phyloP scores from a whole-genome alignment of 1,284 basidiomycete genomes.

The Tetrapyrgos nigripes region DNA sequence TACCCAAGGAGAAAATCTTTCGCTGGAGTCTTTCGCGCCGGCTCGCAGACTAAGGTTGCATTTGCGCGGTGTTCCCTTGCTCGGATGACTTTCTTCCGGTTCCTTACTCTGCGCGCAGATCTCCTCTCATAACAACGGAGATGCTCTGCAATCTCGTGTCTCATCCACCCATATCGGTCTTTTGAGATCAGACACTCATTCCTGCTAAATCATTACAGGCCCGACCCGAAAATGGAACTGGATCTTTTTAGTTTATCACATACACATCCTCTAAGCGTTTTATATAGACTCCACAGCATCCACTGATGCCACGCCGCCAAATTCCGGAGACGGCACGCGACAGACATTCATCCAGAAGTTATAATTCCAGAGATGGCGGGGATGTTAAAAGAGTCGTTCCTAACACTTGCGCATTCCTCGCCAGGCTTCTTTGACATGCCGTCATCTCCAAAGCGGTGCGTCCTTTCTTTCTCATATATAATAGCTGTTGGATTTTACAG shows the following conservation, averaged over 20 bases:
- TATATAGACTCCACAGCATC: constrained; percentile 20
- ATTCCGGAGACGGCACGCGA: constrained; percentile 18
- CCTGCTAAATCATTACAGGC: neutral
- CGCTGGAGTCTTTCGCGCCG: neutral
- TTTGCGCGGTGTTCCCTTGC: neutral
- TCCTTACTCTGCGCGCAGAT: neutral
- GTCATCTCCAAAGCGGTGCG: constrained; percentile 5
- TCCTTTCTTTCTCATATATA: constrained; percentile 7
- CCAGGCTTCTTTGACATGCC: constrained; percentile 11
- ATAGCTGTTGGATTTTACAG: neutral
- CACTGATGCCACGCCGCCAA: constrained; percentile 17
- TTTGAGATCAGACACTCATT: neutral
- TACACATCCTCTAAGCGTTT: constrained; percentile 13
- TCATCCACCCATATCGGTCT: neutral
- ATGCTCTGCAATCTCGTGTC: neutral
- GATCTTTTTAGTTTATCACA: constrained; percentile 17
- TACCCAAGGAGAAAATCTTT: neutral
- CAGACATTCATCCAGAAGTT: neutral
- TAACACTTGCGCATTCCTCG: constrained; percentile 9
- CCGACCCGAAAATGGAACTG: constrained; percentile 6
- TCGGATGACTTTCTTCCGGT: neutral
- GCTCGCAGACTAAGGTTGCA: neutral
- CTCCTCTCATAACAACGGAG: neutral
- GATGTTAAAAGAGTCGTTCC: constrained; percentile 15
- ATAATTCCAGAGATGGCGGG: constrained; percentile 17